Evolutionary conservation across 106 monocot species (phyloP).

Genomic region (Dendrobium officinale): DNA sequence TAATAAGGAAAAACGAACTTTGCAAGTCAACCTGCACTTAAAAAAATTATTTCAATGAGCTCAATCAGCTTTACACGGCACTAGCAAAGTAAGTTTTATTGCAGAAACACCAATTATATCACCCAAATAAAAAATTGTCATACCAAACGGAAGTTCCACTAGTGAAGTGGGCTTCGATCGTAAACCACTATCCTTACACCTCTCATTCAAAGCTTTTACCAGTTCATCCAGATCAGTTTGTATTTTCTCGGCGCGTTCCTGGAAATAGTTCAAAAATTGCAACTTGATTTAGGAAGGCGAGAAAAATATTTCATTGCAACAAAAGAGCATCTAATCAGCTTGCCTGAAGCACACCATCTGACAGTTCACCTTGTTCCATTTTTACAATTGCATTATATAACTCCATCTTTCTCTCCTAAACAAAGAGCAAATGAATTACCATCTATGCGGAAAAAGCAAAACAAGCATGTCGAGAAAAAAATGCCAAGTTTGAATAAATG

Average conservation of each 20-base stretch:
- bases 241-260: conserved; percentile 80
- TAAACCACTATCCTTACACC: conserved; percentile 60
- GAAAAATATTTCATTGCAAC: not conserved
- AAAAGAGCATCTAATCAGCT: not conserved
- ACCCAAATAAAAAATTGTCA: not conserved
- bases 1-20: not conserved
- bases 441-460: not conserved
- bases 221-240: conserved; percentile 80
- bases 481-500: not conserved
- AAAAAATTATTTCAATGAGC: not conserved
- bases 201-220: conserved; percentile 57
- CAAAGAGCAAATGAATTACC: not conserved
- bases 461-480: not conserved
- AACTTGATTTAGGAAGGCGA: not conserved
- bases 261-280: not conserved
- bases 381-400: conserved; percentile 60
- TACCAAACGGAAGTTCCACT: conserved; percentile 82
- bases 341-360: conserved; percentile 79
- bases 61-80: not conserved
- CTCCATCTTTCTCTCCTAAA: conserved; percentile 70
- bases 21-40: not conserved
- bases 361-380: conserved; percentile 82
- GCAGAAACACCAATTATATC: not conserved
- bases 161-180: conserved; percentile 55
- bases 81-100: not conserved